phyloP scores from a whole-genome alignment of 225 moss, liverwort and hornwort species.

The Marchantia polymorpha region DNA sequence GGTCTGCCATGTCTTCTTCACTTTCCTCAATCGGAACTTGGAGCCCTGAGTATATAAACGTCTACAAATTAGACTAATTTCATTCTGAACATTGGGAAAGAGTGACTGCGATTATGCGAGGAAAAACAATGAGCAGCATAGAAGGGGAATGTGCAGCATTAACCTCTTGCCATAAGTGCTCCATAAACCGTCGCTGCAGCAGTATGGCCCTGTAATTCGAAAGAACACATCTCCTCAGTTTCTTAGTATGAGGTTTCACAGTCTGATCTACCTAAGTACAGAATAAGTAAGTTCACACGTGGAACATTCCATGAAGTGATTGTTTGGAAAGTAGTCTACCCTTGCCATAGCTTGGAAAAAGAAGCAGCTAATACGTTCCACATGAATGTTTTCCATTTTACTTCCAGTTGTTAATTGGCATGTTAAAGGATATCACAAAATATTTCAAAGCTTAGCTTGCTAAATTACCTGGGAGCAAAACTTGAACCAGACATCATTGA shows the following conservation, averaged over 20 bases:
- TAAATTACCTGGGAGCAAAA: no score
- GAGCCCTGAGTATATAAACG: not conserved
- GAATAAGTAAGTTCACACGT: no score
- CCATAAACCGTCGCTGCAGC: slow-evolving; percentile 85
- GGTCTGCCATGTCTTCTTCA: slow-evolving; percentile 20
- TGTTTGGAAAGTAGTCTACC: no score
- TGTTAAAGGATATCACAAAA: no score
- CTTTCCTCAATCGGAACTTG: not conserved
- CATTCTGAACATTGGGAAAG: not conserved
- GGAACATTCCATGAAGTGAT: no score
- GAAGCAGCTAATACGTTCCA: no score
- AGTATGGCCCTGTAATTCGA: slow-evolving; percentile 54
- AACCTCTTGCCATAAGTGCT: slow-evolving; percentile 72
- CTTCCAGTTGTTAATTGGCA: no score
- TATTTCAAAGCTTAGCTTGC: no score
- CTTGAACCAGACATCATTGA: no score
- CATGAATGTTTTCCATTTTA: no score
- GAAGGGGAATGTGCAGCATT: not conserved
- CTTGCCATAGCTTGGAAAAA: no score
- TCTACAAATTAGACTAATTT: not conserved
- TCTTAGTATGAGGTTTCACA: not conserved
- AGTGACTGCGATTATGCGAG: not conserved
- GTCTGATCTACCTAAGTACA: not conserved
- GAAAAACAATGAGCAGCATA: not conserved
- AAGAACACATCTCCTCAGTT: not conserved